phyloP scores from a whole-genome alignment of 306 rosid genomes.

The Carpinus viminea region DNA sequence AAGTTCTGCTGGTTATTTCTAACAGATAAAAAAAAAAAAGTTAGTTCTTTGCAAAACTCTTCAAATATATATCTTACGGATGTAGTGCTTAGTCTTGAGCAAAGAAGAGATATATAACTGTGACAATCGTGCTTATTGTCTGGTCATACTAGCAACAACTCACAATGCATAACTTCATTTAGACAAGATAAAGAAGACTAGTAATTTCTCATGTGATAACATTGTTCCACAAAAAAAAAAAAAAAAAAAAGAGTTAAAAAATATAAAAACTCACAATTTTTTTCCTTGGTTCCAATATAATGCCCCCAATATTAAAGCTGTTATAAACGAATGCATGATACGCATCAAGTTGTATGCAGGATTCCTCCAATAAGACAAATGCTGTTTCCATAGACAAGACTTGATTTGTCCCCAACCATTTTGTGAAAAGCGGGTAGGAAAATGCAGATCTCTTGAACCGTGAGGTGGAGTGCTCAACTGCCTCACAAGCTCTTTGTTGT shows the following conservation, averaged over 20 bases:
- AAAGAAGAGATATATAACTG: not conserved
- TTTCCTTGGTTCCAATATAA: slow-evolving; percentile 31
- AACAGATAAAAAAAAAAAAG: not conserved
- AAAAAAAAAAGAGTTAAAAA: not conserved
- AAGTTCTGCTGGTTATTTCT: slow-evolving; percentile 4
- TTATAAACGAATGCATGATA: not conserved
- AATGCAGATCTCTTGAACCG: slow-evolving; percentile 52
- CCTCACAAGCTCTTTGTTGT: slow-evolving; percentile 47
- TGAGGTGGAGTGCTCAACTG: slow-evolving; percentile 51
- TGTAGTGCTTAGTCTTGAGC: not conserved
- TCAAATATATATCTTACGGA: not conserved
- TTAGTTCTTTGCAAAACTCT: not conserved
- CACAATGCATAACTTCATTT: not conserved
- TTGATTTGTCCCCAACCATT: slow-evolving; percentile 44
- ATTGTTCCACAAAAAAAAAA: not conserved
- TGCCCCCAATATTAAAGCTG: not conserved
- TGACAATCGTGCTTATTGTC: no score
- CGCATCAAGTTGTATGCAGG: not conserved
- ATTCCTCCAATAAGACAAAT: slow-evolving; percentile 13
- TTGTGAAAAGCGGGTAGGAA: slow-evolving; percentile 51
- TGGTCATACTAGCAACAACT: no score
- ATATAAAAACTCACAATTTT: not conserved
- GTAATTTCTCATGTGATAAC: not conserved
- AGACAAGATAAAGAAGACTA: not conserved
- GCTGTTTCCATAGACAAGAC: slow-evolving; percentile 27